Base-by-base conservation (phyloP, 768 basidiomycete species). In the Neoboletus subvelutipes region DNA sequence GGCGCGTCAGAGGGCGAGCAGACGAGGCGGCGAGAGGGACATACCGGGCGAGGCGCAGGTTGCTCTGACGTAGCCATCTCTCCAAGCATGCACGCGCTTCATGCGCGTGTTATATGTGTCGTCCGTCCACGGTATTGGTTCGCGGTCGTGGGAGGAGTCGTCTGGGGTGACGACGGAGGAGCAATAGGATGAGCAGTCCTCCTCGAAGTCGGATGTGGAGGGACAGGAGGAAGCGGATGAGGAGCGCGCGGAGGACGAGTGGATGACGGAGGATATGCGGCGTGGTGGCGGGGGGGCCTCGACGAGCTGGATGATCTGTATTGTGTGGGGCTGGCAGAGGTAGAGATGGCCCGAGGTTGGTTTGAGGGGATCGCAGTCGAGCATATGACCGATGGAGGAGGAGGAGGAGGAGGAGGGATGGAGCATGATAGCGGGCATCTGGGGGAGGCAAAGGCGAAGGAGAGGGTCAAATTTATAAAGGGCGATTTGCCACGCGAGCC, bases 221-320 rank as follows among this genome's bases (percentile, higher is more conserved):
- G 78, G 71, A 6, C 65, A 73, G 15, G 75, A 75, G 28, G 71
- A 73, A 29, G 59, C 67, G 6, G 73, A 75, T 28, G 76, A 78
- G 0, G 77, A 77, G 7, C 76, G 77, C 3, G 73, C 74, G 18
- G 71, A 71, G 77, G 71, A 71, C 74, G n/a, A 53, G 3, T 56
- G 54, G 58, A 65, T 54, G 64, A 64, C 62, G 61, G 68, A 66
- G 66, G 73, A 58, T 72, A 80, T 46, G 75, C 69, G 43, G 78
- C 72, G 48, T 64, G 77, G 73, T 0, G 87, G 86, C 1, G 87
- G 79, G 0, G 66, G 34, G 0, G 82, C 84, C 65, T 90, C 88
- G 49, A 84, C 83, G 71, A 90, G 87, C 73, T 89, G 83, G 50
- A 90, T 90, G 74, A 88, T 83, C 68, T 85, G 81, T 22, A 84